Base-by-base conservation (phyloP, 768 basidiomycete genomes). In the Lactifluus pinguis region DNA sequence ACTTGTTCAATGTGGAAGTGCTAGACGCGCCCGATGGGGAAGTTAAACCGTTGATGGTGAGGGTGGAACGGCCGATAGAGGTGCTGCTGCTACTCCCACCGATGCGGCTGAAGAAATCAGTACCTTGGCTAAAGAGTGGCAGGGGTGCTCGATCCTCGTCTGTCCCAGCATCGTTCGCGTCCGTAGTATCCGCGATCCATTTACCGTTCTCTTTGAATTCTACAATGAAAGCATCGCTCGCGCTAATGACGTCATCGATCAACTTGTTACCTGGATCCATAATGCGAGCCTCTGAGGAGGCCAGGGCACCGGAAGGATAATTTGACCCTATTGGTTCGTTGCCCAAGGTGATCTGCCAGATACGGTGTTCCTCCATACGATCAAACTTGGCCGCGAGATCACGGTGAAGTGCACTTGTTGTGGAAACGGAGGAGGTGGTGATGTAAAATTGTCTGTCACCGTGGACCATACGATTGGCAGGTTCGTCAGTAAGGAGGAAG, bases 211-310 rank as follows among this genome's bases (percentile, higher is more conserved):
- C 69, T 67, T 83, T 81, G 68, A 86, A 80, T 67, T 97, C 93
- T n/a, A 93, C 81, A 1, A 85, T 82, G 71, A 94, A 86, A 1
- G 77, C 74, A 68, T 93, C 90, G 29, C 81, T 85, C 2, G 77
- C 75, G 60, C 82, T 75, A 32, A 89, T 75, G 45, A 77, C 71
- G 29, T 87, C 86, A 50, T 83, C 83, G 14, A 90, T 71, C 0
- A 79, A 79, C 65, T 75, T 77, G 49, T 78, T 70, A 53, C 72
- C 77, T 38, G 75, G 75, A 21, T 77, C 76, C 7, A 85, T 64
- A 44, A 83, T 70, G 47, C 78, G 77, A 47, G 71, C 72, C 19
- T 70, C 72, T 36, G 70, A 59, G 0, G 58, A 58, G n/a, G 57
- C n/a, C 51, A 55, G 53, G 48, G 45, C 58, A 58, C 68, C 57